Percentiles rank a stretch among this genome's conserved stretches.
Evolutionary conservation across 768 basidiomycete genomes (phyloP).

Genomic region (Collybia mongolica): DNA sequence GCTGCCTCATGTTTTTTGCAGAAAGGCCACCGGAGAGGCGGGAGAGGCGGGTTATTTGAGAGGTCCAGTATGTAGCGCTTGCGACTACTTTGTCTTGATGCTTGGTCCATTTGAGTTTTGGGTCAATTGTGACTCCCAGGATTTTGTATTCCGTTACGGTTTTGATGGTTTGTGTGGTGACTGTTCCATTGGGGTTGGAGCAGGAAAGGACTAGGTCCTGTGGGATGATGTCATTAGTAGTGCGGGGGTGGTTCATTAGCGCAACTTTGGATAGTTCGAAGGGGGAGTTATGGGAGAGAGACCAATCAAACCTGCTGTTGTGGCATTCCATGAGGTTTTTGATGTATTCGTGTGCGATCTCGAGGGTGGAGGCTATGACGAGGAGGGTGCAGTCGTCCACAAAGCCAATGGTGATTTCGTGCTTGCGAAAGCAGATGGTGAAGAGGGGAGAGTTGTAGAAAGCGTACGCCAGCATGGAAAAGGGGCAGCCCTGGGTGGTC

Average conservation of each 20-base stretch:
- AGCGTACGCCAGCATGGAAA: constrained; percentile 14
- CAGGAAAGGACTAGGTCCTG: too few species aligned
- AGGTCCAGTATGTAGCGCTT: constrained; percentile 3
- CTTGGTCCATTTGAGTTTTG: constrained; percentile 8
- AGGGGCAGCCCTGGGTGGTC: constrained; percentile 23
- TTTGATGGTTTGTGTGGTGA: too few species aligned
- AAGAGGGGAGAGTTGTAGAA: constrained; percentile 9
- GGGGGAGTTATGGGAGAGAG: background rate
- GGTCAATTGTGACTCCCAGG: background rate
- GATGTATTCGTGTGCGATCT: constrained; percentile 8
- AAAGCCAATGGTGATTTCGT: constrained; percentile 23
- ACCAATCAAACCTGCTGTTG: constrained; percentile 19
- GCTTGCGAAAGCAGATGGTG: too few species aligned
- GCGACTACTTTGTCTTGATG: constrained; percentile 5
- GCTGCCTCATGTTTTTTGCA: too few species aligned
- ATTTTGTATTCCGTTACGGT: too few species aligned
- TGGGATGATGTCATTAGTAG: too few species aligned
- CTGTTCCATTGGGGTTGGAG: too few species aligned
- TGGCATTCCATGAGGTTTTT: constrained; percentile 23
- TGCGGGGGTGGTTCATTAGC: constrained; percentile 25
- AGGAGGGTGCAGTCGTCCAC: constrained; percentile 27
- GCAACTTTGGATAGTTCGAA: constrained; percentile 23
- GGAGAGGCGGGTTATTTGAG: constrained; percentile 1
- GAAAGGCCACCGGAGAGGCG: background rate
- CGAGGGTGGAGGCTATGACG: constrained; percentile 8